These are phyloP conservation scores for Exophiala mesophila DNA, from an alignment of 2,329 filamentous ascomycete genomes.

Conservation along the genomic window DNA sequence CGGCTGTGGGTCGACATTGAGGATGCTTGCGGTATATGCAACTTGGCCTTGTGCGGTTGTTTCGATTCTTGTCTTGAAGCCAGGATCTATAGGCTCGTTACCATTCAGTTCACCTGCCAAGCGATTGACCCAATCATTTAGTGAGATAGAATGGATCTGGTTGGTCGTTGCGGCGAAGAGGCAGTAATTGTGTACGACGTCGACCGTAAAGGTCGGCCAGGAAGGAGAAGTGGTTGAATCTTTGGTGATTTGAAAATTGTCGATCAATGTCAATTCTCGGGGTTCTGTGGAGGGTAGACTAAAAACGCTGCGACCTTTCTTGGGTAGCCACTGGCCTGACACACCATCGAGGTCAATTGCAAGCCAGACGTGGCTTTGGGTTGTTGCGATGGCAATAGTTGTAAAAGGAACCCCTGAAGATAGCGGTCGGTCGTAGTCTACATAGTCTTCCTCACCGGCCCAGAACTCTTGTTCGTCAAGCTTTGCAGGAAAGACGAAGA, in stretches of 20 bases:
- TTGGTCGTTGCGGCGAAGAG: constrained; percentile 54
- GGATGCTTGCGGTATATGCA: constrained; percentile 45
- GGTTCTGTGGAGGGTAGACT: constrained; percentile 38
- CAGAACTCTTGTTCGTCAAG: constrained; percentile 50
- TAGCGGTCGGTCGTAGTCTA: constrained; percentile 29
- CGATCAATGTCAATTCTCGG: constrained; percentile 40
- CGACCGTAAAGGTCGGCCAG: constrained; percentile 54
- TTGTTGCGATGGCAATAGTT: constrained; percentile 54
- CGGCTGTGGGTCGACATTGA: constrained; percentile 33
- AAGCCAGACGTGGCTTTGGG: constrained; percentile 52
- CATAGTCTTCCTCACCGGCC: constrained; percentile 48
- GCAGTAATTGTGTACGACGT: constrained; percentile 52
- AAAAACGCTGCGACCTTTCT: constrained; percentile 38
- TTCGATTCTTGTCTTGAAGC: constrained; percentile 53
- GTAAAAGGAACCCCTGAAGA: constrained; percentile 52
- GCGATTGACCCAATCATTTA: constrained; percentile 53
- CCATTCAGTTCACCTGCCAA: constrained; percentile 51
- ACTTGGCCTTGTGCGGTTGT: constrained; percentile 50
- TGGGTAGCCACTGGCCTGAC: constrained; percentile 59
- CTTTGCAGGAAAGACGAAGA: constrained; percentile 52
- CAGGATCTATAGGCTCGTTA: constrained; percentile 38
- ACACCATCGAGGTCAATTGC: constrained; percentile 59
- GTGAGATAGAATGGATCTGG: constrained; percentile 52
- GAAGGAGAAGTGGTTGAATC: constrained; percentile 18
- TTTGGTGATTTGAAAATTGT: constrained; percentile 31